Base-by-base conservation (phyloP, 805 yeast genomes). In the Wickerhamiella brachini region DNA sequence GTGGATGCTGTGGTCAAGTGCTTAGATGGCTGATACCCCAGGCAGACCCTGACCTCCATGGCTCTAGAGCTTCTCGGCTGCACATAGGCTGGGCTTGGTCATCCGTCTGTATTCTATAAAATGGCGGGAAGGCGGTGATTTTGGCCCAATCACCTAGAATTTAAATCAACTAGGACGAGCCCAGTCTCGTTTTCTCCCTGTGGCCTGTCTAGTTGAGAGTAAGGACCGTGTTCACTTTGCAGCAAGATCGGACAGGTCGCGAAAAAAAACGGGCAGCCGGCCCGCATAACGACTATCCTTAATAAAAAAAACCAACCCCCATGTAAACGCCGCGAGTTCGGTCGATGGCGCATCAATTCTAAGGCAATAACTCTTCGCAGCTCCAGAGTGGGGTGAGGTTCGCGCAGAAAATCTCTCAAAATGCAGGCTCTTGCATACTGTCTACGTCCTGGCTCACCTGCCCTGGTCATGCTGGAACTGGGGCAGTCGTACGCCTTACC, bases 331-430 rank as follows among this genome's bases (percentile, higher is more conserved):
- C 8, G 26, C 8, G 8, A 24, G 8, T 5, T 8, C 26, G 26
- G 26, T 24, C 8, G 26, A 8, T 5, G 5, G 5, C 8, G 26
- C 26, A 8, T 5, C 26, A 8, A 24, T 5, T 24, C 26, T 8
- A 24, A 8, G 8, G 18, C 43, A 2, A 23, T 4, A 63, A 58
- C 52, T 59, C 51, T 17, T 66, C 79, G 47, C 71, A 84, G 42
- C 15, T 6, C 21, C 42, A 15, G 2, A 7, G 21, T 38, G 20
- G 20, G 18, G n/a, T 17, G 21, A 38, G 21, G 21, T 38, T 38
- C 42, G 18, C 21, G 21, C 20, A 9, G 12, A 29, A 29, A 29
- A 29, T 29, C 12, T 29, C 34, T 12, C 34, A 29, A 29, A 29
- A 29, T 29, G 34, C 34, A 29, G 31, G 12, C 34, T 29, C 34